Evolutionary conservation across 2,329 filamentous ascomycete genomes (phyloP).

Genomic region (Clarireedia monteithiana): DNA sequence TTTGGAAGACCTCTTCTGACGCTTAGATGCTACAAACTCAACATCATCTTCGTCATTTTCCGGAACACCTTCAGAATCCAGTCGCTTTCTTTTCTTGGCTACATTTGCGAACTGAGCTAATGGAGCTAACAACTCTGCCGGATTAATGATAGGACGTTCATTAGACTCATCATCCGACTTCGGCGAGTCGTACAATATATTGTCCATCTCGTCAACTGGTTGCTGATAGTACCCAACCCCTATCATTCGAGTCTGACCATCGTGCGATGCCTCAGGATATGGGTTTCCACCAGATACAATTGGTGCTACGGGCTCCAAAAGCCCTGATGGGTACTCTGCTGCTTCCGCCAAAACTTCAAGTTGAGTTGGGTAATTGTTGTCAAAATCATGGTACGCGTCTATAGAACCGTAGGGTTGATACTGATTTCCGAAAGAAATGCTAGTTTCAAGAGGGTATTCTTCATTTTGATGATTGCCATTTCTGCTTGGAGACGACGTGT

Average conservation of each 20-base stretch:
- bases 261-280: constrained; percentile 21
- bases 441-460: not conserved
- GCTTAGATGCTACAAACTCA: constrained; percentile 24
- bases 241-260: constrained; percentile 24
- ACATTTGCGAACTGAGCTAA: constrained; percentile 9
- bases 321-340: constrained; percentile 18
- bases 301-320: constrained; percentile 17
- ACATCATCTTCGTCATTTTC: constrained; percentile 19
- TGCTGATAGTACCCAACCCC: constrained; percentile 27
- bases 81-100: constrained; percentile 19
- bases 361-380: constrained; percentile 6
- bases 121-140: constrained; percentile 21
- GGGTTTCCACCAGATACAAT: constrained; percentile 12
- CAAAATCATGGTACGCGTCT: constrained; percentile 17
- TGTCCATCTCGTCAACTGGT: constrained; percentile 22
- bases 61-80: constrained; percentile 10
- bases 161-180: constrained; percentile 12
- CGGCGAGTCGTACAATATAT: constrained; percentile 27
- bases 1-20: constrained; percentile 18
- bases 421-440: not conserved
- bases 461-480: not conserved
- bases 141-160: constrained; percentile 14
- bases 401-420: constrained; percentile 1
- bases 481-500: not conserved
- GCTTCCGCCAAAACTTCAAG: constrained; percentile 1